phyloP scores from a whole-genome alignment of 2,329 filamentous ascomycete genomes.

The Arthrinium puccinioides region DNA sequence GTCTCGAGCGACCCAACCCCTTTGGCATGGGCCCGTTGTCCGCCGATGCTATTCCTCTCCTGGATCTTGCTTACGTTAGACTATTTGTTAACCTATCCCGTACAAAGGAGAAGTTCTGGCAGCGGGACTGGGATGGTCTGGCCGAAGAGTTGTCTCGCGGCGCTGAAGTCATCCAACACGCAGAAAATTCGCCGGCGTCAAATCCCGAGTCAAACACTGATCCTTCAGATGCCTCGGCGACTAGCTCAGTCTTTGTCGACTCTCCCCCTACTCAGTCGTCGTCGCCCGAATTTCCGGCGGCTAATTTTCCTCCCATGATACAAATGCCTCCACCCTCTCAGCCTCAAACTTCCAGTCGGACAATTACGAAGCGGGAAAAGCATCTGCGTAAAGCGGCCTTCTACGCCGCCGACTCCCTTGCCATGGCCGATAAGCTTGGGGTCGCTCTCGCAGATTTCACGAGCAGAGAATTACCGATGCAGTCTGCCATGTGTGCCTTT shows the following conservation, averaged over 20 bases:
- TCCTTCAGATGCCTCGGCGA: conserved; percentile 37
- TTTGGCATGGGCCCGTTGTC: conserved; percentile 76
- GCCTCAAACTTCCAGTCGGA: conserved; percentile 25
- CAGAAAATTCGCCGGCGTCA: conserved; percentile 52
- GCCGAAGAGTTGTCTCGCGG: conserved; percentile 77
- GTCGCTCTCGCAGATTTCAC: conserved; percentile 79
- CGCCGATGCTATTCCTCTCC: conserved; percentile 81
- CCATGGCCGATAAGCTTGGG: conserved; percentile 79
- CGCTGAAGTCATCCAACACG: conserved; percentile 66
- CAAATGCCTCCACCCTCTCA: conserved; percentile 15
- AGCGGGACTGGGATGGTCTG: conserved; percentile 87
- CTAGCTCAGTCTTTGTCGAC: conserved; percentile 40
- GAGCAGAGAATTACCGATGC: conserved; percentile 78
- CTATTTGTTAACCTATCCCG: conserved; percentile 89
- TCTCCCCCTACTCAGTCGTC: conserved; percentile 45
- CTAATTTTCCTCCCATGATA: conserved; percentile 25
- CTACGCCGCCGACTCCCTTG: conserved; percentile 86
- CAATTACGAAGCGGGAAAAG: conserved; percentile 69
- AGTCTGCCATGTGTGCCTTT: conserved; percentile 86
- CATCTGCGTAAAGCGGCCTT: conserved; percentile 91
- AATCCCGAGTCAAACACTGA: conserved; percentile 38
- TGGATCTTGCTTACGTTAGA: conserved; percentile 87
- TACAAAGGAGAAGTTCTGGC: conserved; percentile 90
- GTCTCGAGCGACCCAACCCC: conserved; percentile 75
- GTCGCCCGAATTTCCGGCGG: conserved; percentile 36